These are phyloP conservation scores for Thyridium curvatum DNA, from an alignment of 2,329 filamentous ascomycete genomes.

Conservation along the genomic window DNA sequence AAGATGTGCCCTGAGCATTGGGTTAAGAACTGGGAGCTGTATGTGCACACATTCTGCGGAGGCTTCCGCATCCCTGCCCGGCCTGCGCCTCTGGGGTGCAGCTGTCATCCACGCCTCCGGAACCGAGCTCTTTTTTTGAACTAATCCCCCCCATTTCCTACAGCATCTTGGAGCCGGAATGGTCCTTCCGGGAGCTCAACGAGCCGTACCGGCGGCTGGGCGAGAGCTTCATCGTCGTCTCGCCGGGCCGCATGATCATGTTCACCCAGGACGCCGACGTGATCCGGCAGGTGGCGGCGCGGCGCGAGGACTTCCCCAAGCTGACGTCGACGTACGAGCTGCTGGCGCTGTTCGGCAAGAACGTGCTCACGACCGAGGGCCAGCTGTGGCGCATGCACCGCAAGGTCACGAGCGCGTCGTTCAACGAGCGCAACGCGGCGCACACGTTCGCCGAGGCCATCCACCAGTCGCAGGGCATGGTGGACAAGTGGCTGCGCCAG, in stretches of 20 bases:
- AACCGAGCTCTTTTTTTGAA: too few relatives aligned
- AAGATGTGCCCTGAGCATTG: conserved; percentile 45
- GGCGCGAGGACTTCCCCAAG: conserved; percentile 68
- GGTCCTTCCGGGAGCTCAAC: conserved; percentile 49
- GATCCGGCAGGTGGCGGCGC: conserved; percentile 57
- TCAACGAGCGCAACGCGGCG: conserved; percentile 70
- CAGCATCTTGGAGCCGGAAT: conserved; percentile 53
- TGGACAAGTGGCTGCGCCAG: conserved; percentile 47
- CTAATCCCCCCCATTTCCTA: too few relatives aligned
- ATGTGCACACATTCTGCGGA: too few relatives aligned
- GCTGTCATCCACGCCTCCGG: too few relatives aligned
- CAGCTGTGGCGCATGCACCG: conserved; percentile 65
- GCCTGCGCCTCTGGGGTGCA: too few relatives aligned
- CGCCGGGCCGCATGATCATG: conserved; percentile 45
- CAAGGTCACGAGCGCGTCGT: conserved; percentile 64
- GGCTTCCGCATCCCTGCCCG: too few relatives aligned
- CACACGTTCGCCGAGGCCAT: conserved; percentile 57
- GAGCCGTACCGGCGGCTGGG: conserved; percentile 52
- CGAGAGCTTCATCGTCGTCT: conserved; percentile 60
- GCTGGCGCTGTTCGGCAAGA: conserved; percentile 63
- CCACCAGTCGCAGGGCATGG: conserved; percentile 56
- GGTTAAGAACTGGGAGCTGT: conserved; percentile 56
- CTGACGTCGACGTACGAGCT: conserved; percentile 52
- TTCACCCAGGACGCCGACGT: conserved; percentile 58
- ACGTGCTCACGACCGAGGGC: conserved; percentile 66